These are phyloP conservation scores for Tillandsia fasciculata DNA, from an alignment of 176 grass and related monocot species.

Conservation along the genomic window DNA sequence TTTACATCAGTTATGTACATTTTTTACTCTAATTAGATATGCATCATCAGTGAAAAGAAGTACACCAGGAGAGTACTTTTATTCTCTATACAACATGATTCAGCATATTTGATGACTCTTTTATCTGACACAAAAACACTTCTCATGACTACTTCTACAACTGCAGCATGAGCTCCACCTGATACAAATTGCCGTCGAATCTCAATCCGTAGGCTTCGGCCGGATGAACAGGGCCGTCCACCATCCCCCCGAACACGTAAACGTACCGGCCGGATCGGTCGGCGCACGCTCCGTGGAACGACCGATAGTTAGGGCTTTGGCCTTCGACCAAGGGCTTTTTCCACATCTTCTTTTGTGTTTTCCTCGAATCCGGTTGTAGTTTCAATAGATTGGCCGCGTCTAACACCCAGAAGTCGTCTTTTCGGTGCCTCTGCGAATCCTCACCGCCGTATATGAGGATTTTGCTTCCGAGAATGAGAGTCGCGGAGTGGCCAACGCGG, in stretches of 20 bases:
- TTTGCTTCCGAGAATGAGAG: conserved; percentile 56
- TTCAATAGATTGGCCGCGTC: conserved; percentile 46
- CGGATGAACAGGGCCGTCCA: conserved; percentile 37
- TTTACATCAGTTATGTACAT: no score
- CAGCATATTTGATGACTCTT: no score
- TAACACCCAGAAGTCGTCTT: conserved; percentile 89
- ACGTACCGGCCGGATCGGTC: conserved; percentile 55
- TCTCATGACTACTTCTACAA: conserved; percentile 21
- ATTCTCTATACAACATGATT: no score
- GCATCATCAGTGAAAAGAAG: no score
- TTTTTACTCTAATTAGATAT: no score
- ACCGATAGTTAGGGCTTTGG: conserved; percentile 53
- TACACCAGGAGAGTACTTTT: no score
- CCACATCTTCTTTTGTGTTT: conserved; percentile 55
- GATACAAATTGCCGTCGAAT: conserved; percentile 71
- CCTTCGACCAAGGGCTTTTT: conserved; percentile 58
- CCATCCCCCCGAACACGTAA: conserved; percentile 89
- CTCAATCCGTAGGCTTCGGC: conserved; percentile 41
- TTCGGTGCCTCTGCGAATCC: conserved; percentile 66
- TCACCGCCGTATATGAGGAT: conserved; percentile 94
- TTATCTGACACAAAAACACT: no score
- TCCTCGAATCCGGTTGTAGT: conserved; percentile 43
- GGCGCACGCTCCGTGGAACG: conserved; percentile 78
- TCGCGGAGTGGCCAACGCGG: conserved; percentile 82
- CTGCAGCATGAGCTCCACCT: conserved; percentile 56